Base-by-base conservation (phyloP, 176 grass and related monocot species). In the Hordeum marinum region DNA sequence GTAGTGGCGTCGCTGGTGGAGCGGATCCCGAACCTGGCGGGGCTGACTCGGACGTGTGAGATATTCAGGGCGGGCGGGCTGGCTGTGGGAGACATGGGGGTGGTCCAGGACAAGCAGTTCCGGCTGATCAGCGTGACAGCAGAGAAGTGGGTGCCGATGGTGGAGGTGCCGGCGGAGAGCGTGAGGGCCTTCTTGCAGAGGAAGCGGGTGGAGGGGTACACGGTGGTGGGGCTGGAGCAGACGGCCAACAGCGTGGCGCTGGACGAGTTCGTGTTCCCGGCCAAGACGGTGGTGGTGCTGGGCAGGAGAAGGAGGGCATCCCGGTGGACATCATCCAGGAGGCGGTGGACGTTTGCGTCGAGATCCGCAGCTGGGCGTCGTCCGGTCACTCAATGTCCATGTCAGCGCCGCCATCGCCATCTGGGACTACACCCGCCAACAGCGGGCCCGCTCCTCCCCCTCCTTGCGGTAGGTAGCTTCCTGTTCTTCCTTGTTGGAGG, bases 81-180 rank as follows among this genome's bases (percentile, higher is more conserved):
- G 85, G 83, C 78, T 26, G 88, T 98, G 63, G 87, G 87, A 43
- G 95, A 98, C 87, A 85, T 60, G 68, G 91, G 90, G 23, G 45
- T 98, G 82, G 61, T 91, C 12, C 82, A 88, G 76, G 95, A 98
- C 85, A 98, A 98, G 70, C 95, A 98, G 72, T 98, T 98, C 77
- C 83, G 85, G n/a, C 89, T 98, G 72, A 98, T 98, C 86, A 95
- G 95, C 70, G 95, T 98, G 36, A 95, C 93, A 11, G 95, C 95
- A 20, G 95, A 95, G 86, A 98, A 98, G 72, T 98, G 95, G 95
- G 45, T 98, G 43, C 93, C 95, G 9, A 86, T 95, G 66, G 11
- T 88, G 7, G 95, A 98, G 81, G 95, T 98, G 36, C 92, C 95
- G 7, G 83, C 85, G 42, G 81, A 45, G 34, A 95, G 83, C 71